phyloP scores from a whole-genome alignment of 768 basidiomycete species.

The Podaxis pistillaris region DNA sequence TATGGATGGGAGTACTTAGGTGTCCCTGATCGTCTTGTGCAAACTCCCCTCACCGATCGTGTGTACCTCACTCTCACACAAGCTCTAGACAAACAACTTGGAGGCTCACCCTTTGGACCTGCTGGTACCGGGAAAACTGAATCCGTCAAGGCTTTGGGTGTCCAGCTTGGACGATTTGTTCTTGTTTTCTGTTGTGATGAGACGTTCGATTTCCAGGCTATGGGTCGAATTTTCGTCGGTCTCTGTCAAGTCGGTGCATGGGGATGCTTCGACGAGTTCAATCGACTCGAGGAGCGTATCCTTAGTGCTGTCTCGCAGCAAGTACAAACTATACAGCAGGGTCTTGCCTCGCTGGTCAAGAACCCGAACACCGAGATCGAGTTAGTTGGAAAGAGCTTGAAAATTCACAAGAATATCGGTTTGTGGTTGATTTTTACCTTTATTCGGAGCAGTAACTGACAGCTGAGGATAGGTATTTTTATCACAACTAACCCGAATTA shows the following conservation, averaged over 20 bases:
- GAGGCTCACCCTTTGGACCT: conserved; percentile 97
- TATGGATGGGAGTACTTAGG: conserved; percentile 99
- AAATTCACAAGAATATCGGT: conserved; percentile 94
- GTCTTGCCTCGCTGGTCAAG: conserved; percentile 76
- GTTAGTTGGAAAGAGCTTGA: conserved; percentile 90
- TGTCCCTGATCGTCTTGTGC: conserved; percentile 93
- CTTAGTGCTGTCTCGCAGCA: conserved; percentile 98
- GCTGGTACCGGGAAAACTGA: conserved; percentile 99
- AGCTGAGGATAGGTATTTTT: conserved; percentile 73
- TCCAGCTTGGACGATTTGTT: conserved; percentile 97
- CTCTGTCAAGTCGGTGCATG: conserved; percentile 99
- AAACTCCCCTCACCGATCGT: conserved; percentile 95
- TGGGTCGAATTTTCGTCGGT: conserved; percentile 99
- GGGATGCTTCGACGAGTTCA: conserved; percentile 99
- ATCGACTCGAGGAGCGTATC: conserved; percentile 96
- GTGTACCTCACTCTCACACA: conserved; percentile 97
- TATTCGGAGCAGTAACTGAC: not conserved
- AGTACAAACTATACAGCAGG: conserved; percentile 97
- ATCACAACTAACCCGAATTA: conserved; percentile 99
- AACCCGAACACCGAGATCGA: conserved; percentile 92
- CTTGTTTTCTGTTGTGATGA: conserved; percentile 99
- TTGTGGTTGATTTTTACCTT: conserved; percentile 13
- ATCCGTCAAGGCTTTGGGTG: conserved; percentile 97
- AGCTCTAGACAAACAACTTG: conserved; percentile 91
- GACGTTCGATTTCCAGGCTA: conserved; percentile 99